These are phyloP conservation scores for Lactarius vividus DNA, from an alignment of 768 basidiomycete species.

Conservation along the genomic window DNA sequence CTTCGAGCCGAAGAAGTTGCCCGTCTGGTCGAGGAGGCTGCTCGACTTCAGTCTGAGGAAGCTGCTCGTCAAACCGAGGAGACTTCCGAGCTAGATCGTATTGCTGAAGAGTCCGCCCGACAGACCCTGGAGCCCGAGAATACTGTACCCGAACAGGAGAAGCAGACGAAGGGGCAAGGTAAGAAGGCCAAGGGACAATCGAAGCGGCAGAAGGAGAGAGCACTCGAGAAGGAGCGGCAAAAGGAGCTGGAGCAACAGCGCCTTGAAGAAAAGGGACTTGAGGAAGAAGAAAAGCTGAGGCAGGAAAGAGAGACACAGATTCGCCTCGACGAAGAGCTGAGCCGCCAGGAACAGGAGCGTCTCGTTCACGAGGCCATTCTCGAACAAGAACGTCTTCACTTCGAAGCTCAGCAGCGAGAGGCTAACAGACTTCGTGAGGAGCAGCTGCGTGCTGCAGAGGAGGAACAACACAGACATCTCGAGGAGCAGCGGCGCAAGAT, in stretches of 20 bases:
- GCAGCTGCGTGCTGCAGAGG: conserved; percentile 18
- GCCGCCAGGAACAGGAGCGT: conserved; percentile 23
- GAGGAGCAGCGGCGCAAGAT: conserved; percentile 37
- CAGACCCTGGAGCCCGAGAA: conserved; percentile 7
- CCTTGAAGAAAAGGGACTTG: conserved; percentile 34
- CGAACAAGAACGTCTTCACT: conserved; percentile 8
- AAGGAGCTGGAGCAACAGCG: conserved; percentile 32
- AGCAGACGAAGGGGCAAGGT: conserved; percentile 6
- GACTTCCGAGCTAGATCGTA: not conserved
- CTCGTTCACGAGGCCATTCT: conserved; percentile 14
- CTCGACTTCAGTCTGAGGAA: conserved; percentile 13
- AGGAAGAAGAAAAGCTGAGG: conserved; percentile 16
- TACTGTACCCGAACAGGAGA: conserved; percentile 12
- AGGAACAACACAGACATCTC: conserved; percentile 32
- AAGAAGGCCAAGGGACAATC: conserved; percentile 22
- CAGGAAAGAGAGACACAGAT: conserved; percentile 24
- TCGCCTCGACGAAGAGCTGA: conserved; percentile 22
- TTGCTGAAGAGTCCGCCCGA: conserved; percentile 1
- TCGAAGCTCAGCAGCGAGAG: conserved; percentile 16
- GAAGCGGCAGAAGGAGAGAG: conserved; percentile 28
- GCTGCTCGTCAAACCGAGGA: conserved; percentile 2
- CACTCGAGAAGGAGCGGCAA: conserved; percentile 15
- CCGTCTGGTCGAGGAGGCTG: not conserved
- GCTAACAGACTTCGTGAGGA: conserved; percentile 20
- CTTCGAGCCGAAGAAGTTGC: conserved; percentile 1